Evolutionary conservation across 345 rosid genomes (phyloP).

Genomic region (Eucalyptus guilfoylei): DNA sequence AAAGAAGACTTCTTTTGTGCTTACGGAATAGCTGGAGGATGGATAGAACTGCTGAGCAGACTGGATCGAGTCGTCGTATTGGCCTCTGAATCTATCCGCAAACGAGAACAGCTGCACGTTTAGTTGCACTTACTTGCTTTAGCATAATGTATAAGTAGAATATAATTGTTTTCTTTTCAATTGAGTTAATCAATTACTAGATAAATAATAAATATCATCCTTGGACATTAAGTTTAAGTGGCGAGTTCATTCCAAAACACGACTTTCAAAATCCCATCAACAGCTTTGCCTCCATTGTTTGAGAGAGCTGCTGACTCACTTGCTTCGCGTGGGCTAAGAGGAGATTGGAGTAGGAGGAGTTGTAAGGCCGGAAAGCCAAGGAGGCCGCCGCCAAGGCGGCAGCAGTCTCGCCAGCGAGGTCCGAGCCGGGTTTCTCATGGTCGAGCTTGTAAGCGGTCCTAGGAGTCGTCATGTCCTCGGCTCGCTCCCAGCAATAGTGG

Average conservation of each 20-base stretch:
- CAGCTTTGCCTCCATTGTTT: not conserved
- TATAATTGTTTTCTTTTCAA: not conserved
- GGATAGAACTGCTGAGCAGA: constrained; percentile 42
- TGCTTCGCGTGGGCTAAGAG: constrained; percentile 63
- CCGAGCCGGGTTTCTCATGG: constrained; percentile 59
- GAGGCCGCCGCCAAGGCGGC: constrained; percentile 80
- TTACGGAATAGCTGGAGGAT: constrained; percentile 45
- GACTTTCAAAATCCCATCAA: not conserved
- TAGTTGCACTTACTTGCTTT: not conserved
- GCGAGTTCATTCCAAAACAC: not conserved
- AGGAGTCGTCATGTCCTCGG: constrained; percentile 90
- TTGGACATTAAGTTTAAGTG: not conserved
- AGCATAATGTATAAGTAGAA: not conserved
- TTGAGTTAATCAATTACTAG: not conserved
- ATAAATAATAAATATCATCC: not conserved
- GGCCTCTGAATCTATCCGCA: constrained; percentile 50
- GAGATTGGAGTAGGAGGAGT: constrained; percentile 59
- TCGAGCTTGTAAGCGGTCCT: constrained; percentile 69
- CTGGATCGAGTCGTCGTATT: constrained; percentile 44
- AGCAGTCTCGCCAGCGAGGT: constrained; percentile 77
- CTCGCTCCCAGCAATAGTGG: constrained; percentile 82
- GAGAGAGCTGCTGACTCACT: constrained; percentile 11
- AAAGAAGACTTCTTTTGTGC: not conserved
- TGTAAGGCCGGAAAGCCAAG: constrained; percentile 66
- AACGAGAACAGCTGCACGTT: constrained; percentile 43